Evolutionary conservation across 345 rosid species (phyloP).

Genomic region (Linum lewisii): DNA sequence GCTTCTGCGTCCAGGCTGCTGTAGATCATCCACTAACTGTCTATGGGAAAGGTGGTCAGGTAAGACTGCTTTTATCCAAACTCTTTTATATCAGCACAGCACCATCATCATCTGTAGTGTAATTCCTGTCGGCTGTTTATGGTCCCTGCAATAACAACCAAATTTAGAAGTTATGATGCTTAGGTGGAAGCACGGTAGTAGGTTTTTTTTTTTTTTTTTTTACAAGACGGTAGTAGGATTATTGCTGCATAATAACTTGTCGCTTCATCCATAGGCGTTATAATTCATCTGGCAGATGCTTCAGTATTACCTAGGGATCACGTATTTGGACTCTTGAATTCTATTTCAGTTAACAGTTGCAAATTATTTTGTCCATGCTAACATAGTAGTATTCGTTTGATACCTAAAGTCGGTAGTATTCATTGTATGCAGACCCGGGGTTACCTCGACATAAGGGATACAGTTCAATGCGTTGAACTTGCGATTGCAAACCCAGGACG

Average conservation of each 20-base stretch:
- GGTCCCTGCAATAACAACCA: not conserved
- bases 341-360: too few species aligned
- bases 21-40: slow-evolving; percentile 92
- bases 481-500: slow-evolving; percentile 87
- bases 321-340: too few species aligned
- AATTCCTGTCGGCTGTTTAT: not conserved
- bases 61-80: slow-evolving; percentile 20
- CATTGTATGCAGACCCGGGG: slow-evolving; percentile 69
- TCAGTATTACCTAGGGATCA: too few species aligned
- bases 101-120: not conserved
- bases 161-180: not conserved
- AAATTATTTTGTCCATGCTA: too few species aligned
- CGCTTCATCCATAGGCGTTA: not conserved
- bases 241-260: slow-evolving; percentile 2
- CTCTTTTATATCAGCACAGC: not conserved
- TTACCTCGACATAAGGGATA: slow-evolving; percentile 95
- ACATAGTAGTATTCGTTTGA: not conserved
- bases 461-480: slow-evolving; percentile 88
- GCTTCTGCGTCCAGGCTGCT: slow-evolving; percentile 97
- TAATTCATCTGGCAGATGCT: not conserved
- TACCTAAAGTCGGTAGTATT: not conserved
- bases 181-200: not conserved
- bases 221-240: not conserved
- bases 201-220: too few species aligned
- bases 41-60: slow-evolving; percentile 99